Evolutionary conservation across 208 protist species (phyloP), one percentile per base, ranked within the genome.

Genomic region (Crithidia acanthocephali): DNA sequence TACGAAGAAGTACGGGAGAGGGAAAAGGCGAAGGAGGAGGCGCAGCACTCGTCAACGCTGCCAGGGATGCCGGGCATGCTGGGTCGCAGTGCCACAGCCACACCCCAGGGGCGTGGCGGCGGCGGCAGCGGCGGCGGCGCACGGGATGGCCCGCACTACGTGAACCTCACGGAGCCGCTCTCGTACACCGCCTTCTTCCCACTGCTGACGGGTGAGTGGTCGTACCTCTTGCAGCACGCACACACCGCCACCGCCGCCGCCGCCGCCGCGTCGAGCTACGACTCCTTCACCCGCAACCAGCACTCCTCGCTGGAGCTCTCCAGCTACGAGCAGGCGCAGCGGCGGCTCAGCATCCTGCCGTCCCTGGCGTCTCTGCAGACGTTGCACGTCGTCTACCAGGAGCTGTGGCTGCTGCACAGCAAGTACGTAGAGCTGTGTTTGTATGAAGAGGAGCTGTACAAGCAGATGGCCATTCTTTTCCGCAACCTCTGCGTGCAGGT

Each of bases 381-480:
- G 1, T 35, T 80, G 8, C 40, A 33, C 44, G 22, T 2, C 13
- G 63, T 74, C 3, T 71, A 67, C 47, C 67, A 80, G 0, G 68
- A 73, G 30, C 44, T 80, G 25, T 71, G 75, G 67, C 44, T 80
- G 55, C 51, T 68, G 37, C 51, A 72, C 65, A 50, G 56, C 63
- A 67, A 80, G 56, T 74, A 80, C 57, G 70, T 63, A 61, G 53
- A 80, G 42, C 16, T 59, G 0, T 72, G 60, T 33, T 33, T 72
- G n/a, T 76, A 75, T 58, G 65, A 73, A 45, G 68, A 70, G 48
- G 42, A 51, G 20, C 27, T 74, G 16, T 74, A 74, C 63, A 61
- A 67, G 58, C 75, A 74, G 27, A 47, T 80, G 22, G 63, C 68
- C 8, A 16, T 63, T 5, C 68, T 72, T 10, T 80, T 74, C 37